Evolutionary conservation across 331 rosid genomes (phyloP).

Genomic region (Stylosanthes scabra): DNA sequence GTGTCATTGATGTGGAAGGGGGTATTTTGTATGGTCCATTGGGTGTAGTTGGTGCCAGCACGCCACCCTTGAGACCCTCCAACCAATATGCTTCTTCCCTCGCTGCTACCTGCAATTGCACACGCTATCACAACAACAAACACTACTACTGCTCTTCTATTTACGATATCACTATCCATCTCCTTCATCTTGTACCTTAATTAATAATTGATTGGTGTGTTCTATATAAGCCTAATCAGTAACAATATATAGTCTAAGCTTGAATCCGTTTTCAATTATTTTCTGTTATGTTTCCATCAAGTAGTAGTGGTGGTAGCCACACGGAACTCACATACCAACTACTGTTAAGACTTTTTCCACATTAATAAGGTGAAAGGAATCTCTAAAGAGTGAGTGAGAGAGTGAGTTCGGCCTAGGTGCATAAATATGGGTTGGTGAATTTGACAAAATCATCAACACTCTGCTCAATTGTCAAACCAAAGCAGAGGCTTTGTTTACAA

Average conservation of each 20-base stretch:
- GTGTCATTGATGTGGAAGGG: conserved; percentile 64
- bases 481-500: too few relatives aligned
- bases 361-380: too few relatives aligned
- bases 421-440: too few relatives aligned
- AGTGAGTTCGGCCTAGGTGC: not conserved
- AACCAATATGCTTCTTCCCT: conserved; percentile 55
- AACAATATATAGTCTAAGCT: not conserved
- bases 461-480: too few relatives aligned
- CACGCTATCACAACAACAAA: conserved; percentile 40
- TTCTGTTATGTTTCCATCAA: conserved; percentile 42
- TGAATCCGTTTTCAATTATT: conserved; percentile 17
- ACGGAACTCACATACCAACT: too few relatives aligned
- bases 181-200: not conserved
- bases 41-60: conserved; percentile 66
- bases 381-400: not conserved
- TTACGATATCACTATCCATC: conserved; percentile 40
- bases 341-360: too few relatives aligned
- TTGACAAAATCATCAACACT: too few relatives aligned
- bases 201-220: not conserved
- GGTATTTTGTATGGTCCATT: conserved; percentile 59
- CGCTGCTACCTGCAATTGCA: conserved; percentile 22
- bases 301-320: not conserved
- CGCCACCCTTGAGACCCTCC: conserved; percentile 80
- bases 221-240: not conserved
- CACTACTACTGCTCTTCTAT: conserved; percentile 37